Conservation (phyloP, 2,329 filamentous ascomycete species). For the Fusarium xylarioides region DNA sequence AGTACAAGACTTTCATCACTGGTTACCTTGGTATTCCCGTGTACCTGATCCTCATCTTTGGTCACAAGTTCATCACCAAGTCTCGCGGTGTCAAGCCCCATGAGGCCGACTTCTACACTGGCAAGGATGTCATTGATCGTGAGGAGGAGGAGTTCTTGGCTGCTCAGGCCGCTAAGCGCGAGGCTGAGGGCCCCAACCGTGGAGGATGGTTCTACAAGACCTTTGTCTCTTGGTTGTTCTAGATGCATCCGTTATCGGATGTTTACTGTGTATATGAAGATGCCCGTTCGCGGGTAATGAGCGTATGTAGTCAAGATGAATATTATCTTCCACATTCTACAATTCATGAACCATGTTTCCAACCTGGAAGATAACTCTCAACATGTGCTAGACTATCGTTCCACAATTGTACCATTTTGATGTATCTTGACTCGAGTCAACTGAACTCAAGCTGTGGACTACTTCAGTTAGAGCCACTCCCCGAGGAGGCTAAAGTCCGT, state of each 20-base stretch:
- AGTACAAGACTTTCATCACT: conserved; percentile 81
- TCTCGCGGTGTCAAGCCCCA: conserved; percentile 64
- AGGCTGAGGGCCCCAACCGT: conserved; percentile 33
- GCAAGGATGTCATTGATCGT: conserved; percentile 77
- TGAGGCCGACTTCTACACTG: conserved; percentile 74
- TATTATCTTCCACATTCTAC: conserved; percentile 6
- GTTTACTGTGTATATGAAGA: conserved; percentile 4
- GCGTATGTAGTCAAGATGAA: conserved; percentile 22
- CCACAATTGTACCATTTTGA: neutral
- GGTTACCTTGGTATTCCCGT: conserved; percentile 81
- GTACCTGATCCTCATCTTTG: conserved; percentile 74
- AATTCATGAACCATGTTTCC: neutral
- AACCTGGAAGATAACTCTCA: rapidly evolving
- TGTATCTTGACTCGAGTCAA: neutral
- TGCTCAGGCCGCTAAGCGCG: conserved; percentile 43
- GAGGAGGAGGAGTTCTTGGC: conserved; percentile 76
- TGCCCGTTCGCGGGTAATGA: conserved; percentile 10
- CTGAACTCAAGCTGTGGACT: too few species aligned
- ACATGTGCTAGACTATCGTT: neutral
- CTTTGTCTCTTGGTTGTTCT: conserved; percentile 52
- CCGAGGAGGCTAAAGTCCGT: neutral
- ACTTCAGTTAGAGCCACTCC: neutral
- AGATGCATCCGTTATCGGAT: conserved; percentile 10
- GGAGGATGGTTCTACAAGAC: conserved; percentile 51
- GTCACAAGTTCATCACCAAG: conserved; percentile 69